Percentiles rank a stretch among this genome's conserved stretches.
These are phyloP conservation scores for Pichia gijzeniarum DNA, from an alignment of 805 yeast species.

Conservation along the genomic window DNA sequence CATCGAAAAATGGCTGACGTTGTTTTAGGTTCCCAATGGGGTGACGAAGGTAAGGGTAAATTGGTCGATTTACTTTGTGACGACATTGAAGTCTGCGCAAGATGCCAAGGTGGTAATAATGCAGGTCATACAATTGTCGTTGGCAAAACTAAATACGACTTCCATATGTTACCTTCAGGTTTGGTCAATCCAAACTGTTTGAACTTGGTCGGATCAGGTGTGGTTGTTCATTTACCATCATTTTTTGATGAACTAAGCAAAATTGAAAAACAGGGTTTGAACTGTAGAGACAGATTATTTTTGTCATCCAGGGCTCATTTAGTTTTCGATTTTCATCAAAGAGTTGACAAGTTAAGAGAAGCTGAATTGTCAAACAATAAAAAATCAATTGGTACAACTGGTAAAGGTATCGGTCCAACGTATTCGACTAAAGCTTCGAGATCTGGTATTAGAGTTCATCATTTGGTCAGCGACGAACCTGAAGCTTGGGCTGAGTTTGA, in stretches of 20 bases:
- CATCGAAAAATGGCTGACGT: conserved; percentile 63
- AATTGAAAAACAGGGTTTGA: conserved; percentile 75
- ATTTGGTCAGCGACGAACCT: conserved; percentile 81
- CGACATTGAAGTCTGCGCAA: conserved; percentile 90
- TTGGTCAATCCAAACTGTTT: conserved; percentile 86
- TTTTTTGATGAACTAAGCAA: conserved; percentile 81
- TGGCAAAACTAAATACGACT: conserved; percentile 80
- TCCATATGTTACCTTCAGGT: conserved; percentile 99
- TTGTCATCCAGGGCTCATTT: conserved; percentile 91
- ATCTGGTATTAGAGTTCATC: conserved; percentile 96
- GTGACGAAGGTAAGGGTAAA: conserved; percentile 99
- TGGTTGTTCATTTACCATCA: conserved; percentile 91
- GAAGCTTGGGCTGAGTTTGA: conserved; percentile 93
- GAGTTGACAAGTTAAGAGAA: conserved; percentile 92
- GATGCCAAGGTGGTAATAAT: conserved; percentile 98
- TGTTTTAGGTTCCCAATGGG: conserved; percentile 99
- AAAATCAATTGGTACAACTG: conserved; percentile 93
- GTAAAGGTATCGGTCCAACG: conserved; percentile 98
- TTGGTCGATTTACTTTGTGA: conserved; percentile 93
- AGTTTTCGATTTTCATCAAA: conserved; percentile 97
- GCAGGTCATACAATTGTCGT: conserved; percentile 99
- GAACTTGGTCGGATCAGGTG: conserved; percentile 93
- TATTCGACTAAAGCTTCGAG: conserved; percentile 95
- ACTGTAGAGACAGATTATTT: conserved; percentile 70
- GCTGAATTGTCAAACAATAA: conserved; percentile 76